Evolutionary conservation across 306 rosid species (phyloP).

Genomic region (Dryas drummondii): DNA sequence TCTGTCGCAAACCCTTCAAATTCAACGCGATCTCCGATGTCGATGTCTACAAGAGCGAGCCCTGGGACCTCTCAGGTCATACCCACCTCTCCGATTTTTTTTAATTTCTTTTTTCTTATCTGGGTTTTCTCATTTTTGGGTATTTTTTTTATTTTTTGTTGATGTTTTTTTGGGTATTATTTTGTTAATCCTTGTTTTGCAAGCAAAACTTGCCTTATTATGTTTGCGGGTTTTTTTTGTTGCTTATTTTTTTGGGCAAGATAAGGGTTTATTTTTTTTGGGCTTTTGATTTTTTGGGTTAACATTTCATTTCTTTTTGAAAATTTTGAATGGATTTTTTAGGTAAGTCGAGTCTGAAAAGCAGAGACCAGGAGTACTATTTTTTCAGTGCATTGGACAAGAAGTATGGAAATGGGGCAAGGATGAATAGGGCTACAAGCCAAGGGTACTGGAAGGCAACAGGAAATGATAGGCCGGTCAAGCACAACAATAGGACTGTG

Average conservation of each 20-base stretch:
- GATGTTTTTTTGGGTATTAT: neutral
- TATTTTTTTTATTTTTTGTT: neutral
- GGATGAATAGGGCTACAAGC: slow-evolving; percentile 95
- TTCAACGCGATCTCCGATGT: slow-evolving; percentile 93
- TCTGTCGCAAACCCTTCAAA: slow-evolving; percentile 69
- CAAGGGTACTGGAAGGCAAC: slow-evolving; percentile 99
- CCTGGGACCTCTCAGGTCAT: slow-evolving; percentile 93
- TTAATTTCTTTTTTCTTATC: neutral
- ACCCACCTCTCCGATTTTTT: slow-evolving; percentile 2
- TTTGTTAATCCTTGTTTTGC: neutral
- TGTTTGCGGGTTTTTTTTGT: slow-evolving; percentile 12
- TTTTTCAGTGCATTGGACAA: slow-evolving; percentile 94
- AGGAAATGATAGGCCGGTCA: slow-evolving; percentile 85
- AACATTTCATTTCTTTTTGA: slow-evolving; percentile 13
- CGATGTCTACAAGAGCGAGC: slow-evolving; percentile 92
- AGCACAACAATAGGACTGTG: slow-evolving; percentile 55
- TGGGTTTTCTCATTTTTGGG: slow-evolving; percentile 14
- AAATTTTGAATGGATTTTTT: slow-evolving; percentile 21
- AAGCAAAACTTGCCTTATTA: neutral
- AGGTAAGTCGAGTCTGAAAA: slow-evolving; percentile 94
- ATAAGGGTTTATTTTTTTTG: neutral
- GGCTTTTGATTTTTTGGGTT: neutral
- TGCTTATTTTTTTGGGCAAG: slow-evolving; percentile 17
- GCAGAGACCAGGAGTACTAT: slow-evolving; percentile 99
- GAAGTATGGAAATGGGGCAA: slow-evolving; percentile 98